phyloP scores from a whole-genome alignment of 495 filamentous ascomycete species.

The Astrothelium macrocarpum region DNA sequence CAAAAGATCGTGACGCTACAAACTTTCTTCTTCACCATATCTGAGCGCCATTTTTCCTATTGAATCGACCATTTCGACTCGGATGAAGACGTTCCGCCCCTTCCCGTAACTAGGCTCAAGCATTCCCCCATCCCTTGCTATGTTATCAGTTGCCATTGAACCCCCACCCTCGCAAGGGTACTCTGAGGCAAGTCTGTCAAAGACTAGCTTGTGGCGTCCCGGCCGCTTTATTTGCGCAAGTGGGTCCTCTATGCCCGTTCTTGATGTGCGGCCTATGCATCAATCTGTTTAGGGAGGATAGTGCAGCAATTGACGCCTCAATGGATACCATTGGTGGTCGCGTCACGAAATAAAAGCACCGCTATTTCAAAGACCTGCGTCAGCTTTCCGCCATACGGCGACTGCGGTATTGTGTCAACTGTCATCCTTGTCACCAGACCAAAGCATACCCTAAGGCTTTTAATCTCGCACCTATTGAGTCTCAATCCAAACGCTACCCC shows the following conservation, averaged over 20 bases:
- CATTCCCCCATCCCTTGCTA: not conserved
- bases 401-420: not conserved
- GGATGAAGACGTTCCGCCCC: too few relatives aligned
- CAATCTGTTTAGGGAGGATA: not conserved
- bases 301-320: conserved; percentile 1
- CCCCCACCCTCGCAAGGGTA: not conserved
- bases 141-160: not conserved
- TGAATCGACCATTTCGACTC: not conserved
- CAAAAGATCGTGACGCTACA: not conserved
- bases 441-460: not conserved
- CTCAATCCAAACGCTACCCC: conserved; percentile 5
- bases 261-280: conserved; percentile 2
- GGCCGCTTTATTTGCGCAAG: not conserved
- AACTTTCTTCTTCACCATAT: not conserved
- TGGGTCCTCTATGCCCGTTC: not conserved
- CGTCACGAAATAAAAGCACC: not conserved
- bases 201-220: not conserved
- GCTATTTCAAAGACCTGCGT: conserved; percentile 1
- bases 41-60: not conserved
- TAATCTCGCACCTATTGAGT: not conserved
- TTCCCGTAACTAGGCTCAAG: not conserved
- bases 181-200: conserved; percentile 2
- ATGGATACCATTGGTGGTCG: not conserved
- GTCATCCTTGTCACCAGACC: not conserved
- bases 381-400: not conserved